Conservation (phyloP, 495 filamentous ascomycete species). For the Podospora conica region DNA sequence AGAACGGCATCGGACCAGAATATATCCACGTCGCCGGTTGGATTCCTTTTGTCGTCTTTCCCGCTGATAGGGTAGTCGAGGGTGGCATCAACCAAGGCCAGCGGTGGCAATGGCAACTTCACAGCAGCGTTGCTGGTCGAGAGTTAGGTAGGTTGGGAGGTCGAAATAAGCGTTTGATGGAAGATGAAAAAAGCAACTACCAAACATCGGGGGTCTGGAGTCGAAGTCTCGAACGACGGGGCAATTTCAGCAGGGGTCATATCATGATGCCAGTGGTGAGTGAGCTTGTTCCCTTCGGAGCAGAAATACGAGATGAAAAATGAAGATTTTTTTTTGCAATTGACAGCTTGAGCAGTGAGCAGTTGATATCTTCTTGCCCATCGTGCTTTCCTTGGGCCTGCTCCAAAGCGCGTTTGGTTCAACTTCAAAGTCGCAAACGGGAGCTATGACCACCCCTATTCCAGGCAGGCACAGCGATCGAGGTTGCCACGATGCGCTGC, state of each 20-base stretch:
- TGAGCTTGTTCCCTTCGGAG: not conserved
- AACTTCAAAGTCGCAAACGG: not conserved
- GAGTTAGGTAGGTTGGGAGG: no score
- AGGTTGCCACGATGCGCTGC: not conserved
- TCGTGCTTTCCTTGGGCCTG: not conserved
- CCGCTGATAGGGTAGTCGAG: not conserved
- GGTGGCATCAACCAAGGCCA: not conserved
- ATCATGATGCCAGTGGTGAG: no score
- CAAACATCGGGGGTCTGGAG: not conserved
- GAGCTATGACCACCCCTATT: conserved; percentile 5
- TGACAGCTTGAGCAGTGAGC: not conserved
- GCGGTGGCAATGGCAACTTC: not conserved
- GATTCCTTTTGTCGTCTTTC: not conserved
- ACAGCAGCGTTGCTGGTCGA: not conserved
- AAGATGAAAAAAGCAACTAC: not conserved
- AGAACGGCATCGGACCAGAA: not conserved
- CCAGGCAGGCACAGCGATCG: not conserved
- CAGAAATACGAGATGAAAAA: not conserved
- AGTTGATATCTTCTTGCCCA: not conserved
- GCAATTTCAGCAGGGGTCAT: not conserved
- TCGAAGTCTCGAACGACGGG: not conserved
- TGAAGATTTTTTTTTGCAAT: no score
- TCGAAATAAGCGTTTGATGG: not conserved
- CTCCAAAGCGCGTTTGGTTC: not conserved
- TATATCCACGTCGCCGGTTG: not conserved